Evolutionary conservation across 805 yeast species (phyloP).

Genomic region (Torulaspora microellipsoides): DNA sequence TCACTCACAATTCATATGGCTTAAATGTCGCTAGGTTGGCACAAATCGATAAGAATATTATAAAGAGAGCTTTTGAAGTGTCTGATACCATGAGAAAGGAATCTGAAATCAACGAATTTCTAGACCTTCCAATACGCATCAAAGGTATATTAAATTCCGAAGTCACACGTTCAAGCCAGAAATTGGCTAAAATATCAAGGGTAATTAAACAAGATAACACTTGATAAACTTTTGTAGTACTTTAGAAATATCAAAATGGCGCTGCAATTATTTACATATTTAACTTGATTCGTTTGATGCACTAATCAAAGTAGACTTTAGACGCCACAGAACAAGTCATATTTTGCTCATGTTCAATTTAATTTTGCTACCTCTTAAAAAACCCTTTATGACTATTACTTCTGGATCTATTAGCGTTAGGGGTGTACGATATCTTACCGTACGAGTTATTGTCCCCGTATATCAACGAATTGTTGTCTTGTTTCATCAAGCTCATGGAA

Average conservation of each 20-base stretch:
- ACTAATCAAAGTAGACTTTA: too few relatives aligned
- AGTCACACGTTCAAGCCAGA: not conserved
- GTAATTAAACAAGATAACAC: too few relatives aligned
- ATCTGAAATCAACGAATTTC: slow-evolving; percentile 3
- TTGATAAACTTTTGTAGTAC: too few relatives aligned
- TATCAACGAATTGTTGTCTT: slow-evolving; percentile 48
- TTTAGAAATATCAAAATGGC: too few relatives aligned
- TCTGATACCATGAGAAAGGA: slow-evolving; percentile 22
- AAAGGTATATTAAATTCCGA: slow-evolving; percentile 6
- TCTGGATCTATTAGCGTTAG: slow-evolving; percentile 38
- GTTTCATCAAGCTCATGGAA: slow-evolving; percentile 80
- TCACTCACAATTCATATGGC: slow-evolving; percentile 68
- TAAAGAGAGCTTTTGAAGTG: slow-evolving; percentile 41
- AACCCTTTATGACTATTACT: slow-evolving; percentile 37
- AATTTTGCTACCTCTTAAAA: slow-evolving; percentile 24
- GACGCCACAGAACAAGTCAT: not conserved
- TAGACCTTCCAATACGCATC: slow-evolving; percentile 10
- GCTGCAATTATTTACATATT: too few relatives aligned
- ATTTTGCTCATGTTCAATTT: not conserved
- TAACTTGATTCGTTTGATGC: too few relatives aligned
- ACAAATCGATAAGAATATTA: slow-evolving; percentile 46
- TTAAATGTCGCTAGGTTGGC: slow-evolving; percentile 81
- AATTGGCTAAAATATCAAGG: not conserved
- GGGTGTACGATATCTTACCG: slow-evolving; percentile 40
- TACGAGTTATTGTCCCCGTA: slow-evolving; percentile 44